Evolutionary conservation across 441 rosid genomes (phyloP), one percentile per base, ranked within the genome.

Genomic region (Geranium incanum): DNA sequence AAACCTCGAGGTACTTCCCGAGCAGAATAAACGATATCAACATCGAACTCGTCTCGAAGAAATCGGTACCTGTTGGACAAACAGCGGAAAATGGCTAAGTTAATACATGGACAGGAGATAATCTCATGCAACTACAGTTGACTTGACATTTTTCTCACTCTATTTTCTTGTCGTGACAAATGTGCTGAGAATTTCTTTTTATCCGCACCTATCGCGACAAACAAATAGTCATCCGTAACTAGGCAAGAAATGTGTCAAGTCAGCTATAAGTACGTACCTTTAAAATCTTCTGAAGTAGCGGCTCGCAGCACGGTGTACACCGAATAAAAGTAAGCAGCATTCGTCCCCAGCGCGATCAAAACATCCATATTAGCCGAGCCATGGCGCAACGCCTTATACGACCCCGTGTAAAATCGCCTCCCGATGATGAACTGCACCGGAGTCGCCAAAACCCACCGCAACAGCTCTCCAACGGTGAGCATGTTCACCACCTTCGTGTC

Each of bases 361-460:
- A 93, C 98, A 77, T 93, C 98, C 98, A 93, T 93, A 68, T 93
- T 93, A 6, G 96, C 93, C 16, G 97, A 91, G 68, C 96, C 90
- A 4, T 76, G 87, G 63, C 85, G 85, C 78, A 91, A 72, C 5
- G 98, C 89, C 77, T 89, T 88, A 71, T 84, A 89, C 36, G 98
- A 80, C 5, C 98, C 98, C 0, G 79, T 70, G 57, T 91, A 89
- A 79, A 93, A 93, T 76, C 92, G 80, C 70, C 92, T 70, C 72
- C 98, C 97, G 6, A 88, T 84, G 69, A 93, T 18, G 83, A 93
- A 91, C 78, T 93, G 98, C 70, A 93, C 96, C 3, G 98, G 98
- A 57, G 96, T 87, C 9, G 97, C 79, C 66, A 91, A 75, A 50
- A 78, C 74, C 92, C 97, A 89, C 78, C 91, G 88, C 69, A 89